Conservation (phyloP, 2,329 filamentous ascomycete species). For the Fusarium subtropicale region DNA sequence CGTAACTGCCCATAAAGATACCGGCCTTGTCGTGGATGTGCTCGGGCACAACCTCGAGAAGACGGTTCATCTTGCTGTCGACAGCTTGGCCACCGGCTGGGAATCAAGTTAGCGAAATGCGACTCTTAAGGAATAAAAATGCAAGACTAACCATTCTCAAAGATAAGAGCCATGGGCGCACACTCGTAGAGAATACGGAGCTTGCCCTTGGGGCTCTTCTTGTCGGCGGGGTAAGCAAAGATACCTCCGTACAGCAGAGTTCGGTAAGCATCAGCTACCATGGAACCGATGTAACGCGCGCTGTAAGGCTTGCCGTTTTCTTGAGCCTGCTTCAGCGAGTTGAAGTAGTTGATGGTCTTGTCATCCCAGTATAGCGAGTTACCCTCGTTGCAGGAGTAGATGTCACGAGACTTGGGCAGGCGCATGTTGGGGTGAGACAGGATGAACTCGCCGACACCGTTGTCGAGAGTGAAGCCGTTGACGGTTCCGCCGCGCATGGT, state of each 20-base stretch:
- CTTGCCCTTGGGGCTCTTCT: constrained; percentile 99
- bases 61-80: constrained; percentile 89
- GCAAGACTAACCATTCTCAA: constrained; percentile 85
- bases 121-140: background rate
- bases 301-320: constrained; percentile 88
- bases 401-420: constrained; percentile 81
- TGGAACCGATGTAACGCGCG: constrained; percentile 93
- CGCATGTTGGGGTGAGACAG: constrained; percentile 95
- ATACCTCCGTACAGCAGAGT: constrained; percentile 95
- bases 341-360: constrained; percentile 86
- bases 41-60: constrained; percentile 90
- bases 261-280: constrained; percentile 98
- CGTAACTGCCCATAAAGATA: constrained; percentile 94
- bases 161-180: constrained; percentile 98
- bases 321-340: constrained; percentile 85
- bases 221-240: constrained; percentile 97
- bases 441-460: constrained; percentile 97
- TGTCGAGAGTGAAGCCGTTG: constrained; percentile 98
- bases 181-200: constrained; percentile 97
- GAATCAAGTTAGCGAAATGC: constrained; percentile 44
- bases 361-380: constrained; percentile 98
- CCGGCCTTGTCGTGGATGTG: constrained; percentile 95
- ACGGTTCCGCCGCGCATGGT: constrained; percentile 94
- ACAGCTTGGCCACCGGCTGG: constrained; percentile 91
- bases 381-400: constrained; percentile 99